Conservation (phyloP, 352 stramenopile genomes). For the Pelagophyceae sp. region DNA sequence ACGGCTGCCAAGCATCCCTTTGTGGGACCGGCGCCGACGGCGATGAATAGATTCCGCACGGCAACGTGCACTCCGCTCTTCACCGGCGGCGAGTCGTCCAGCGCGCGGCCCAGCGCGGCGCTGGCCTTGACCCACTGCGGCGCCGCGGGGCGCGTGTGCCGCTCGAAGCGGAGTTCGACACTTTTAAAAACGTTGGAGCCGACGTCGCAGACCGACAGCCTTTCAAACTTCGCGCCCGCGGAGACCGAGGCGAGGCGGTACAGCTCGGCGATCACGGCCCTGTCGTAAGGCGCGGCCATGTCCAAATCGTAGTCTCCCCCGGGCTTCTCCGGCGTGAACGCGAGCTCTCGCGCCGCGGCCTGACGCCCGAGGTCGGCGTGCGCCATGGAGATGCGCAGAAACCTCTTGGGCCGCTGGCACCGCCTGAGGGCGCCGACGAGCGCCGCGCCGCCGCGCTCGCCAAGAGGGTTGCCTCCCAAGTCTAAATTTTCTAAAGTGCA, state of each 20-base stretch:
- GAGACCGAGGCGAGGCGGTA: neutral
- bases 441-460: conserved; percentile 30
- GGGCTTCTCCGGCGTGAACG: conserved; percentile 17
- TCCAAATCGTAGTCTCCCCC: conserved; percentile 21
- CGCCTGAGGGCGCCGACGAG: conserved; percentile 26
- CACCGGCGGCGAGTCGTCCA: no score
- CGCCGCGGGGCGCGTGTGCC: no score
- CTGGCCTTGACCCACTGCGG: no score
- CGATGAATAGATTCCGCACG: no score
- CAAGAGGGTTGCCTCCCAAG: conserved; percentile 35
- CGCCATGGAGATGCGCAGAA: neutral
- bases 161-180: no score
- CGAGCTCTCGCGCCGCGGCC: neutral
- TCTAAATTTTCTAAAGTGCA: conserved; percentile 28
- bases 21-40: neutral
- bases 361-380: neutral
- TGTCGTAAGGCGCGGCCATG: conserved; percentile 23
- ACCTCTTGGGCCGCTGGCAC: conserved; percentile 2
- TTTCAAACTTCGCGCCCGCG: no score
- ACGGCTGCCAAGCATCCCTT: neutral
- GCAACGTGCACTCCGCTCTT: no score
- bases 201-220: no score
- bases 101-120: no score
- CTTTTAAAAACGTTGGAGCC: no score
- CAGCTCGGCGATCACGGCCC: conserved; percentile 17